A percentile compares a stretch with the other conserved stretches of the same genome.
These are phyloP conservation scores for Lentinus brumalis DNA, from an alignment of 768 basidiomycete species.

Conservation along the genomic window DNA sequence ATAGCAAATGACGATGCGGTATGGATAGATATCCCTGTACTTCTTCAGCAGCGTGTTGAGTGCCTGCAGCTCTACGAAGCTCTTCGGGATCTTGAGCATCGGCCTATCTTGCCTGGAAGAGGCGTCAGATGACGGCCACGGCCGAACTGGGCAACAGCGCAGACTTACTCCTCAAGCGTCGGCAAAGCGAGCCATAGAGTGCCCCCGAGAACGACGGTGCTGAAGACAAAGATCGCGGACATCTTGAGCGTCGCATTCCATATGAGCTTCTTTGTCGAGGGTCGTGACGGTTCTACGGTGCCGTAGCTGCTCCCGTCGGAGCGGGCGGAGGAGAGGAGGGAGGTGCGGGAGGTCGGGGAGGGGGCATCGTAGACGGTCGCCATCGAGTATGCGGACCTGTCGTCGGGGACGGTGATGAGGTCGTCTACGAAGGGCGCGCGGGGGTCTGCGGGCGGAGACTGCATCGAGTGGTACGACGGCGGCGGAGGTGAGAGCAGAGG, in stretches of 20 bases:
- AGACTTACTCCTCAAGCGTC: slow-evolving; percentile 70
- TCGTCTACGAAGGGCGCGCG: slow-evolving; percentile 15
- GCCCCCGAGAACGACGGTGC: slow-evolving; percentile 70
- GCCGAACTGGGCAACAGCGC: background rate
- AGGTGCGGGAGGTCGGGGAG: slow-evolving; percentile 39
- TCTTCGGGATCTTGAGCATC: slow-evolving; percentile 80
- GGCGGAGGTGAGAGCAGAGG: background rate
- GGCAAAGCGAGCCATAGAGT: slow-evolving; percentile 84
- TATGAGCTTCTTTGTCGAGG: slow-evolving; percentile 59
- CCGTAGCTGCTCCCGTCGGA: slow-evolving; percentile 45
- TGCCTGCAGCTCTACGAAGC: slow-evolving; percentile 82
- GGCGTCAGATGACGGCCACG: slow-evolving; percentile 1
- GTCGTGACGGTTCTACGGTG: slow-evolving; percentile 37
- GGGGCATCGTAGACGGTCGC: slow-evolving; percentile 48
- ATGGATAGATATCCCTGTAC: slow-evolving; percentile 87
- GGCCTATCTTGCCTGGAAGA: slow-evolving; percentile 68
- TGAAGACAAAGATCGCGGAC: slow-evolving; percentile 71
- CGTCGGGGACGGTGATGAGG: slow-evolving; percentile 27
- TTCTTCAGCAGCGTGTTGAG: slow-evolving; percentile 88
- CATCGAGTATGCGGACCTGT: slow-evolving; percentile 64
- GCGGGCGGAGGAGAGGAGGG: slow-evolving; percentile 24
- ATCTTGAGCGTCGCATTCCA: slow-evolving; percentile 85
- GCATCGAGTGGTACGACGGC: slow-evolving; percentile 1
- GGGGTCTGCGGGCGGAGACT: background rate
- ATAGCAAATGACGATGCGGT: slow-evolving; percentile 84